These are phyloP conservation scores for Ophiocordyceps camponoti-saundersi DNA, from an alignment of 2,329 filamentous ascomycete species.

Conservation along the genomic window DNA sequence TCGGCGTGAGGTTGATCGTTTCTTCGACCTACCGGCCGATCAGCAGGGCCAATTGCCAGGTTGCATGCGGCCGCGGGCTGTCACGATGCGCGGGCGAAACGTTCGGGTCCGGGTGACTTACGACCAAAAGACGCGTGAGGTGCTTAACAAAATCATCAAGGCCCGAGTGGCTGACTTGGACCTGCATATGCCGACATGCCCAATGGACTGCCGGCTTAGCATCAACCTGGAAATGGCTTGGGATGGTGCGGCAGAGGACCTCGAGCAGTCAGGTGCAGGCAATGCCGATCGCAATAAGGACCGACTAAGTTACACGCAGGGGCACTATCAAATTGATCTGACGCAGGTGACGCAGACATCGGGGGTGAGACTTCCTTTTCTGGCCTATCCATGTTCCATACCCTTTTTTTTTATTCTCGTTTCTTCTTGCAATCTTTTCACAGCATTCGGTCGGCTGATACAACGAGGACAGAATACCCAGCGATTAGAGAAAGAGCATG, in stretches of 20 bases:
- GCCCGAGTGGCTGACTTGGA: conserved; percentile 77
- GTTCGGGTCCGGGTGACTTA: conserved; percentile 47
- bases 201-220: conserved; percentile 83
- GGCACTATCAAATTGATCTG: conserved; percentile 77
- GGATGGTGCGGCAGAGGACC: conserved; percentile 47
- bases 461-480: conserved; percentile 16
- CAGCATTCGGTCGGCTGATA: not conserved
- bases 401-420: too few relatives aligned
- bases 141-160: conserved; percentile 80
- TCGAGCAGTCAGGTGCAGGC: conserved; percentile 24
- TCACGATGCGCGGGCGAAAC: conserved; percentile 25
- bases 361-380: conserved; percentile 14
- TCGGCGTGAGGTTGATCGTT: conserved; percentile 65
- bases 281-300: conserved; percentile 63
- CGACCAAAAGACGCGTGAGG: conserved; percentile 52
- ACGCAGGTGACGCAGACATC: conserved; percentile 60
- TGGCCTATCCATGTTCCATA: not conserved
- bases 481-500: conserved; percentile 48
- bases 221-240: conserved; percentile 89
- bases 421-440: not conserved
- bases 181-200: conserved; percentile 58
- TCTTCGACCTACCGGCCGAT: conserved; percentile 54
- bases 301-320: conserved; percentile 76
- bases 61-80: conserved; percentile 42
- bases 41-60: conserved; percentile 45